phyloP scores from a whole-genome alignment of 805 yeast genomes.

The Kregervanrija pseudodelftensis region DNA sequence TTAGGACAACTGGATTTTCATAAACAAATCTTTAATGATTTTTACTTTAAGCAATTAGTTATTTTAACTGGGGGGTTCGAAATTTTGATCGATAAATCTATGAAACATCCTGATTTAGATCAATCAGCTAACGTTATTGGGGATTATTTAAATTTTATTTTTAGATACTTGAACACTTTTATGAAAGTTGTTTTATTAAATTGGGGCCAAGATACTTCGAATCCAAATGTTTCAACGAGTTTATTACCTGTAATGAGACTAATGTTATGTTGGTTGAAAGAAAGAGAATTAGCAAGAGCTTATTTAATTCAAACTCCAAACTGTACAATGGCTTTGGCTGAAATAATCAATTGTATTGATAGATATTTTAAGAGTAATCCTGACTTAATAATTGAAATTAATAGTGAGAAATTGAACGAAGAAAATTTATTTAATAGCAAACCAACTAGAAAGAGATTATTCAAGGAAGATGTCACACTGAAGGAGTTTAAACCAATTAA shows the following conservation, averaged over 20 bases:
- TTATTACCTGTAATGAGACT: conserved; percentile 40
- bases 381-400: neutral
- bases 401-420: neutral
- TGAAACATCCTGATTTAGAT: conserved; percentile 17
- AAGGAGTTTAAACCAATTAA: conserved; percentile 54
- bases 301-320: conserved; percentile 20
- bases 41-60: conserved; percentile 30
- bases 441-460: conserved; percentile 47
- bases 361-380: conserved; percentile 8
- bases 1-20: conserved; percentile 23
- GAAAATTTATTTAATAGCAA: conserved; percentile 12
- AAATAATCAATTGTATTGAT: conserved; percentile 14
- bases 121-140: conserved; percentile 20
- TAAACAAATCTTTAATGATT: conserved; percentile 28
- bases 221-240: conserved; percentile 17
- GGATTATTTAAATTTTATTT: conserved; percentile 32
- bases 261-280: conserved; percentile 50
- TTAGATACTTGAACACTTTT: conserved; percentile 33
- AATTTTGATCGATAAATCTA: conserved; percentile 21
- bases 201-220: conserved; percentile 16
- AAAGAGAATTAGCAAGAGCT: conserved; percentile 34
- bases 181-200: conserved; percentile 17
- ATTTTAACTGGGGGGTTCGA: conserved; percentile 34
- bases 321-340: conserved; percentile 15
- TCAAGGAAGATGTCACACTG: conserved; percentile 56